Evolutionary conservation across 2,329 filamentous ascomycete genomes (phyloP), one percentile per base, ranked within the genome.

Genomic region (Knoxdaviesia capensis): DNA sequence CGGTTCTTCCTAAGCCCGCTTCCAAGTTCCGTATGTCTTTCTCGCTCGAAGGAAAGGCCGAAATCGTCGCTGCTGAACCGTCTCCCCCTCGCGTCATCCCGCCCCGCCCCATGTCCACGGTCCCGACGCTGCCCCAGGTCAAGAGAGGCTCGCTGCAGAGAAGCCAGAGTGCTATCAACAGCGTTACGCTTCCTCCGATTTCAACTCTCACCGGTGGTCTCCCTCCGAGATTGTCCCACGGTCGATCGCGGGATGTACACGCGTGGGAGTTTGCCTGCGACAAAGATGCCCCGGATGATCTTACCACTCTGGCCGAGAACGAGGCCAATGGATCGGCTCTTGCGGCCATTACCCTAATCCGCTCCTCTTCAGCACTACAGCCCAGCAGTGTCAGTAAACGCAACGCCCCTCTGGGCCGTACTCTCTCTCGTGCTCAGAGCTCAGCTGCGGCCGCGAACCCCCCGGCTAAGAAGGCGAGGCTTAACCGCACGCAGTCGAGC

Each of bases 251-350:
- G 43, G 83, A 94, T 56, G 83, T 86, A 11, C 77, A 86, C 41
- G 82, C 80, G 6, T 94, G 88, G 88, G 84, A 93, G 53, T 85
- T 85, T 44, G 87, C 82, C 61, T 88, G 84, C 52, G 84, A 93
- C 54, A 77, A 78, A 6, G 82, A 90, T 49, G 63, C 72, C 41
- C 77, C 80, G 37, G 83, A 85, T 52, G 81, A 85, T 49, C 63
- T 94, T 43, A 86, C 79, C 28, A 72, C 73, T n/a, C 80, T 84
- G 49, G 81, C 82, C 7, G 80, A 88, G 59, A 77, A 83, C 50
- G 84, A 92, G 53, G 74, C 74, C 6, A 83, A 70, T 49, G 84
- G 83, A 28, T 87, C 81, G 36, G 84, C 83, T 42, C 72, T 80
- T 45, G 81, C 81, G 33, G 84, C 82, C 34, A 90, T 94, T 46